Conservation (phyloP, 495 filamentous ascomycete species). For the Chaetomium fimeti region DNA sequence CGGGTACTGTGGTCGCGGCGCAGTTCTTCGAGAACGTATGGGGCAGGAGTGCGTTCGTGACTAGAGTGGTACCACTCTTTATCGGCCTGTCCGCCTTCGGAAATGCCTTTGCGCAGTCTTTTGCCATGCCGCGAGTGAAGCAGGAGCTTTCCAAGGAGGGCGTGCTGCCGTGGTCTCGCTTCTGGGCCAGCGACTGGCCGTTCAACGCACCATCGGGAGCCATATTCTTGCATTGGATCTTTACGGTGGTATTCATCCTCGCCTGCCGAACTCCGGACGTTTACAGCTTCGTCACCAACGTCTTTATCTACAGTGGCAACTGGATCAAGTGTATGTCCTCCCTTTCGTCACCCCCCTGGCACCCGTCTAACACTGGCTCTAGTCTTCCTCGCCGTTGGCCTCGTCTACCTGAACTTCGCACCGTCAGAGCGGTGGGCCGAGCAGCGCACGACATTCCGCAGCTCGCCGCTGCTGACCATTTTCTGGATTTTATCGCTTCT, state of each 20-base stretch:
- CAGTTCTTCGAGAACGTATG: conserved; percentile 60
- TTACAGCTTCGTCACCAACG: conserved; percentile 33
- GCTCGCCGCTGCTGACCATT: conserved; percentile 42
- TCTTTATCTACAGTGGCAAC: conserved; percentile 41
- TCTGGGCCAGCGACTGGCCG: conserved; percentile 63
- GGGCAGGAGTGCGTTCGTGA: conserved; percentile 41
- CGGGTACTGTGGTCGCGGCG: conserved; percentile 56
- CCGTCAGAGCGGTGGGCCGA: conserved; percentile 40
- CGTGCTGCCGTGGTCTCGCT: conserved; percentile 53
- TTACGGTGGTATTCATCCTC: conserved; percentile 59
- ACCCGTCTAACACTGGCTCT: conserved; percentile 27
- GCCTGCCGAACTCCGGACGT: conserved; percentile 31
- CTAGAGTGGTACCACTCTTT: conserved; percentile 58
- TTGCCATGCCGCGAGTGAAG: conserved; percentile 60
- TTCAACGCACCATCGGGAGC: conserved; percentile 56
- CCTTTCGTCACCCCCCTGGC: not conserved
- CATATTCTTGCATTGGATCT: conserved; percentile 62
- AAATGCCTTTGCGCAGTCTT: conserved; percentile 63
- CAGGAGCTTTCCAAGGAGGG: conserved; percentile 62
- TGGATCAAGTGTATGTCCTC: conserved; percentile 36
- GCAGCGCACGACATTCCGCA: conserved; percentile 41
- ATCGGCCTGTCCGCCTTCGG: conserved; percentile 63
- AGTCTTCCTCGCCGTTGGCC: conserved; percentile 55
- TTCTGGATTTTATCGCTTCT: conserved; percentile 49
- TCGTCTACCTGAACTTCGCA: conserved; percentile 42